These are phyloP conservation scores for Aspergillus diversus DNA, from an alignment of 495 filamentous ascomycete genomes.

Conservation along the genomic window DNA sequence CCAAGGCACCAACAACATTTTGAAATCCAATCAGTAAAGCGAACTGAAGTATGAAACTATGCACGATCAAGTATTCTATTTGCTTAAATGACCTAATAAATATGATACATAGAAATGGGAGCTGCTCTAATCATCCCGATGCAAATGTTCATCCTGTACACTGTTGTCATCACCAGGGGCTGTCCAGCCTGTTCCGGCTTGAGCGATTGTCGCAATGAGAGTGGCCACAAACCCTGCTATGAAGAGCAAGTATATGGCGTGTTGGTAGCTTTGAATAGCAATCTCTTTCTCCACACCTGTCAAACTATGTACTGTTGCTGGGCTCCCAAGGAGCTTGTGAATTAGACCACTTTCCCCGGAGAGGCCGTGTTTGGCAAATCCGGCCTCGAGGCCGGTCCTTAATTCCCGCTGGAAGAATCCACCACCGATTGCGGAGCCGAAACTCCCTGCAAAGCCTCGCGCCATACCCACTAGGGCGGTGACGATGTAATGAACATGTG, in stretches of 20 bases:
- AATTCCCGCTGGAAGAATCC: conserved; percentile 70
- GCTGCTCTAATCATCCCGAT: conserved; percentile 3
- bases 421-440: conserved; percentile 76
- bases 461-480: conserved; percentile 72
- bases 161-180: conserved; percentile 19
- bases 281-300: conserved; percentile 56
- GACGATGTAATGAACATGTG: conserved; percentile 68
- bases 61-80: neutral
- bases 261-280: conserved; percentile 66
- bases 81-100: too few species aligned
- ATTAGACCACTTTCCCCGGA: conserved; percentile 57
- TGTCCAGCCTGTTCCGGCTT: conserved; percentile 72
- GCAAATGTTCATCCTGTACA: conserved; percentile 7
- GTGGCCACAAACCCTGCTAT: conserved; percentile 58
- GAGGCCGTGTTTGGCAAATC: conserved; percentile 58
- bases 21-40: neutral
- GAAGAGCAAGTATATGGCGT: conserved; percentile 61
- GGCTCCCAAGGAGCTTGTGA: conserved; percentile 67
- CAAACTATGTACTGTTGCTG: conserved; percentile 60
- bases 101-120: too few species aligned
- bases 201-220: conserved; percentile 56
- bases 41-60: neutral
- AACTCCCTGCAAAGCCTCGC: conserved; percentile 73
- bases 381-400: conserved; percentile 53
- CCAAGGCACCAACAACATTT: conserved; percentile 10